Percentiles rank a stretch among this genome's conserved stretches.
Conservation (phyloP, 306 rosid species). For the Hippophae gyantsensis region DNA sequence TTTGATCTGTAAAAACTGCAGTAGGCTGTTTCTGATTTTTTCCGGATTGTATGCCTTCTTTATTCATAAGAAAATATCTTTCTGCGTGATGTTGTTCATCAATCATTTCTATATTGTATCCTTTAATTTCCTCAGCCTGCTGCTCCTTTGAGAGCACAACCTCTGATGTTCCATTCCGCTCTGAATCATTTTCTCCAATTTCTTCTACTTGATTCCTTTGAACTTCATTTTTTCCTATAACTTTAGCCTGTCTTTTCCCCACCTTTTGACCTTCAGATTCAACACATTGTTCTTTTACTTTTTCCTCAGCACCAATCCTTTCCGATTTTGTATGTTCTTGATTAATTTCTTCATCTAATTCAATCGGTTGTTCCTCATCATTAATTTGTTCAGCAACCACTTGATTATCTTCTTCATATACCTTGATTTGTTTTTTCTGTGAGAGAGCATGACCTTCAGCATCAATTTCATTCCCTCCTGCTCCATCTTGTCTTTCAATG, state of each 20-base stretch:
- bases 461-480: no score
- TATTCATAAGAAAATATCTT: not conserved
- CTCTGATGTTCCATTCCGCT: conserved; percentile 6
- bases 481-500: no score
- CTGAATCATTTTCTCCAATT: conserved; percentile 1
- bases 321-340: no score
- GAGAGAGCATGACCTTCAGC: no score
- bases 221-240: conserved; percentile 1
- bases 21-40: not conserved
- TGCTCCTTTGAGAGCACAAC: not conserved
- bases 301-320: no score
- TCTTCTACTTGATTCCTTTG: not conserved
- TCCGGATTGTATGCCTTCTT: not conserved
- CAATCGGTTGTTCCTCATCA: no score
- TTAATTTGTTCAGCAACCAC: no score
- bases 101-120: not conserved
- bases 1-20: not conserved
- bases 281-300: no score
- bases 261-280: not conserved
- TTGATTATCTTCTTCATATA: no score
- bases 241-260: not conserved
- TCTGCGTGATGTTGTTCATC: not conserved
- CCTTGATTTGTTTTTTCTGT: no score
- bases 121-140: not conserved
- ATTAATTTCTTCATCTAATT: no score